These are phyloP conservation scores for Orobanche coerulescens DNA, from an alignment of 257 asterid species.

Conservation along the genomic window DNA sequence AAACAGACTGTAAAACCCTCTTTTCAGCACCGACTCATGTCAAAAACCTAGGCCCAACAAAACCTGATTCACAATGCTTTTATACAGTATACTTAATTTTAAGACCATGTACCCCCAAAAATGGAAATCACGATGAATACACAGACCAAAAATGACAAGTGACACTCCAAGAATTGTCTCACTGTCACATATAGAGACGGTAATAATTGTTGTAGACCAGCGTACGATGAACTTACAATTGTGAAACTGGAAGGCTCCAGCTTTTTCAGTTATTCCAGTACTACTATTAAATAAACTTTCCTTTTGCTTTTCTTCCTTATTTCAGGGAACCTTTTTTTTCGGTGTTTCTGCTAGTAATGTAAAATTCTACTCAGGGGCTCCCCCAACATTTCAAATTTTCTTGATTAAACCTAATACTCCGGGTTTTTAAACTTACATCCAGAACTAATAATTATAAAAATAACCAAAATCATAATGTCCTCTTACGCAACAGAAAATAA, in stretches of 20 bases:
- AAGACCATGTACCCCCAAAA: neutral
- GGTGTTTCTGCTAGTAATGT: neutral
- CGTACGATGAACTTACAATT: constrained; percentile 20
- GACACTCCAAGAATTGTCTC: neutral
- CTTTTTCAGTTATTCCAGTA: neutral
- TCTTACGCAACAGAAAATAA: constrained; percentile 15
- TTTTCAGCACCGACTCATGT: constrained; percentile 8
- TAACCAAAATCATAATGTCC: constrained; percentile 8
- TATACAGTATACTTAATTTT: neutral
- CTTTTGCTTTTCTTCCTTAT: constrained; percentile 1
- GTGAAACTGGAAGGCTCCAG: constrained; percentile 8
- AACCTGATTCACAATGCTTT: neutral
- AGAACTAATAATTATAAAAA: neutral
- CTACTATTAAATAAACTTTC: neutral
- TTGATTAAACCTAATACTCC: neutral
- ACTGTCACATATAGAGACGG: neutral
- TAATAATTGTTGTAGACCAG: neutral
- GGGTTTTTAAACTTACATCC: neutral
- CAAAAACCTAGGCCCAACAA: constrained; percentile 6
- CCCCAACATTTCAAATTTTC: constrained; percentile 16
- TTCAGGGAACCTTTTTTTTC: constrained; percentile 7
- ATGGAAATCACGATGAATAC: constrained; percentile 25
- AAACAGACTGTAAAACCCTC: constrained; percentile 1
- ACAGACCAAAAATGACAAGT: neutral
- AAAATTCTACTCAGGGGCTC: neutral